These are phyloP conservation scores for Phytophthora litchii DNA, from an alignment of 352 stramenopile genomes.

Conservation along the genomic window DNA sequence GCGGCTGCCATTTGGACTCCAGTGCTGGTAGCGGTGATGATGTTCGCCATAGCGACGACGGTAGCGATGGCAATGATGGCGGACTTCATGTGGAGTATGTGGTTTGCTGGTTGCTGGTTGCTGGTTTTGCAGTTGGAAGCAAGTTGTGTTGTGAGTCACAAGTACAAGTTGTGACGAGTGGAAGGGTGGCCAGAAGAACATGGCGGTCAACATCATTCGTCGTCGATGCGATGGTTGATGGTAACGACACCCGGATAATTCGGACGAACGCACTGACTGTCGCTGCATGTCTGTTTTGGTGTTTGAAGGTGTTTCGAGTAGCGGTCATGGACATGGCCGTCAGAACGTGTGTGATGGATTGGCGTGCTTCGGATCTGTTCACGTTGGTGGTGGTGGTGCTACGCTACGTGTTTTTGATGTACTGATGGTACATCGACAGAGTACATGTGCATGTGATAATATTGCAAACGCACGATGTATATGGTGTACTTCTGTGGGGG, in stretches of 20 bases:
- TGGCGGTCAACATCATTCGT: slow-evolving; percentile 3
- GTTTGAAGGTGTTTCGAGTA: not conserved
- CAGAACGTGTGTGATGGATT: not conserved
- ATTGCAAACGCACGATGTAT: too few species aligned
- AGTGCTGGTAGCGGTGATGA: not conserved
- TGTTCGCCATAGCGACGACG: slow-evolving; percentile 1
- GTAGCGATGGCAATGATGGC: slow-evolving; percentile 1
- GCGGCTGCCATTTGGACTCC: slow-evolving; percentile 3
- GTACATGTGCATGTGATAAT: too few species aligned
- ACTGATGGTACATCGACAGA: too few species aligned
- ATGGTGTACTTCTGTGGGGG: not conserved
- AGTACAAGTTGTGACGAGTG: not conserved
- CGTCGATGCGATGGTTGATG: slow-evolving; percentile 6
- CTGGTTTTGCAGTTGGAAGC: slow-evolving; percentile 5
- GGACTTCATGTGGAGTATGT: slow-evolving; percentile 9
- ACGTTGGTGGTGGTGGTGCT: not conserved
- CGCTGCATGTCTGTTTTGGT: slow-evolving; percentile 3
- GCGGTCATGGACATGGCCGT: not conserved
- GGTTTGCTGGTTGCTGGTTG: not conserved
- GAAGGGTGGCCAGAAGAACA: too few species aligned
- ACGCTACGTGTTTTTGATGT: too few species aligned
- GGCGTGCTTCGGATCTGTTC: not conserved
- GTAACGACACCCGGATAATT: slow-evolving; percentile 4
- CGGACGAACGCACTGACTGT: slow-evolving; percentile 1
- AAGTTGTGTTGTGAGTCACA: slow-evolving; percentile 7